Evolutionary conservation across 371 early-diverging fungal genomes (phyloP).

Genomic region (Homolaphlyctis polyrhiza): DNA sequence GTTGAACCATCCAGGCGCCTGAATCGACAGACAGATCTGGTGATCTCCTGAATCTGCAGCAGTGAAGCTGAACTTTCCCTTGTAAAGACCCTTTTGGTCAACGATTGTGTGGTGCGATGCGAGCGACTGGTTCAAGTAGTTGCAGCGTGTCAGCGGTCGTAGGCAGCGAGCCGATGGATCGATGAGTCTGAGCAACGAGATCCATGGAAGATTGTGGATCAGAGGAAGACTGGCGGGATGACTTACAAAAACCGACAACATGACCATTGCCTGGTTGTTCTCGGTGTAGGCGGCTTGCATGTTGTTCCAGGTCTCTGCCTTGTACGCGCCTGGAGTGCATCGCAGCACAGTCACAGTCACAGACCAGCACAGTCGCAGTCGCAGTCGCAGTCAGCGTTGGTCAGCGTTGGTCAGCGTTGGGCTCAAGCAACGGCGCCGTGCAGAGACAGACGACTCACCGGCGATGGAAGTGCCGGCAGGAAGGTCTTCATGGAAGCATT

Average conservation of each 20-base stretch:
- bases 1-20: neutral
- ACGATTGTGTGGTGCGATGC: constrained; percentile 29
- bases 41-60: constrained; percentile 85
- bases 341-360: neutral
- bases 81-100: constrained; percentile 63
- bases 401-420: no score
- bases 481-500: constrained; percentile 93
- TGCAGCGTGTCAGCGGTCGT: neutral
- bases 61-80: constrained; percentile 85
- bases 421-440: neutral
- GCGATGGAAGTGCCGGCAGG: constrained; percentile 84
- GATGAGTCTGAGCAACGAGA: neutral
- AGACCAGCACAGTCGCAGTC: neutral
- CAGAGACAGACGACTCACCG: constrained; percentile 39
- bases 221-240: neutral
- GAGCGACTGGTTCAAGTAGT: constrained; percentile 4
- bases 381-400: no score
- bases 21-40: constrained; percentile 68
- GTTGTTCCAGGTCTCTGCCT: constrained; percentile 72
- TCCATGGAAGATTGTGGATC: neutral
- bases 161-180: neutral
- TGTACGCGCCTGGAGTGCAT: constrained; percentile 59
- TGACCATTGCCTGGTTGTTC: constrained; percentile 62
- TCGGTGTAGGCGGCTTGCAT: constrained; percentile 59
- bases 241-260: constrained; percentile 70